Percentiles rank a stretch among this genome's conserved stretches.
phyloP scores from a whole-genome alignment of 2,329 filamentous ascomycete species.

The Aspergillus luchuensis region DNA sequence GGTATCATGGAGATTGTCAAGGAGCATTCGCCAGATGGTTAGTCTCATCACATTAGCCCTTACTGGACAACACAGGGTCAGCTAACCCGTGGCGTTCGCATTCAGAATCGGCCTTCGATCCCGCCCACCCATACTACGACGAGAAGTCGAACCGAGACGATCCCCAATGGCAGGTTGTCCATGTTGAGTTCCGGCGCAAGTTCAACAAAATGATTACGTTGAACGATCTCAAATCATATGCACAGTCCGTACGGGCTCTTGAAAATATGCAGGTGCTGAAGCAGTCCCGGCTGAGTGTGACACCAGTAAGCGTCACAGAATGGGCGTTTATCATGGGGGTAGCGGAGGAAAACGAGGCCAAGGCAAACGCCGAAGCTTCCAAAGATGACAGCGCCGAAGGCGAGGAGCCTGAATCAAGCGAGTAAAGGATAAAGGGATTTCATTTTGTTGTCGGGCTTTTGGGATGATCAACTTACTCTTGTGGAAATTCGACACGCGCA shows the following conservation, averaged over 20 bases:
- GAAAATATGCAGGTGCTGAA: constrained; percentile 81
- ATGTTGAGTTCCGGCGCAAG: constrained; percentile 84
- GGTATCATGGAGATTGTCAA: constrained; percentile 86
- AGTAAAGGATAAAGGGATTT: constrained; percentile 13
- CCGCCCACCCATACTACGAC: constrained; percentile 79
- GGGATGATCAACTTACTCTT: constrained; percentile 6
- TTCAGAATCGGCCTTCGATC: constrained; percentile 69
- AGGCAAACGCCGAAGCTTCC: constrained; percentile 6
- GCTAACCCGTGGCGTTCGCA: constrained; percentile 14
- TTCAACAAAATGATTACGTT: constrained; percentile 72
- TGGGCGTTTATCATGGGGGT: constrained; percentile 53
- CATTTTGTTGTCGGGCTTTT: not conserved
- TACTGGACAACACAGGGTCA: not conserved
- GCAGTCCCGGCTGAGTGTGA: constrained; percentile 78
- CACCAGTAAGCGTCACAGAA: constrained; percentile 48
- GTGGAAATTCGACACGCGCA: constrained; percentile 10
- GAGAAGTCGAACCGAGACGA: constrained; percentile 67
- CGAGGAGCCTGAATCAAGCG: constrained; percentile 17
- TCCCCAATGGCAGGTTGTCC: constrained; percentile 85
- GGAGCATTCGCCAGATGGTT: constrained; percentile 79
- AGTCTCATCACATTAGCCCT: constrained; percentile 36
- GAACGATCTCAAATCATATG: constrained; percentile 68
- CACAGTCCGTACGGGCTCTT: constrained; percentile 56
- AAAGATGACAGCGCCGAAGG: constrained; percentile 11
- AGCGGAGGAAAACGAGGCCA: constrained; percentile 35